Conservation (phyloP, 495 filamentous ascomycete species). For the Aspergillus nidulans region DNA sequence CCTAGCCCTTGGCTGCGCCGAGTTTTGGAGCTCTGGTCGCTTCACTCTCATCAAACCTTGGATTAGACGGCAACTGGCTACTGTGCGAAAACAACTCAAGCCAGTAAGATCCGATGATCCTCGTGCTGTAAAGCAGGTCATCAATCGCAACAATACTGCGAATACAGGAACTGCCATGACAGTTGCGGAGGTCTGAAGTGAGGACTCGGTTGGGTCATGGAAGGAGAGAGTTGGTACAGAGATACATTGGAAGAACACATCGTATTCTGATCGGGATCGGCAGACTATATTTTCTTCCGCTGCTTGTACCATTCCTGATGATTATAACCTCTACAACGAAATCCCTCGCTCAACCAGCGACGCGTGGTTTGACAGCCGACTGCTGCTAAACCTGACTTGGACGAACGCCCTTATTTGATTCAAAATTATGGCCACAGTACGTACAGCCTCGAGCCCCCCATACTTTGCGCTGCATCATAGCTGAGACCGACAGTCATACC, state of each 20-base stretch:
- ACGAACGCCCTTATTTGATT: not conserved
- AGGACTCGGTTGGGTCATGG: not conserved
- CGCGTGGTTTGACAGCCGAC: not conserved
- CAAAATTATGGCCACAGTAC: not conserved
- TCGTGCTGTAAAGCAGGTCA: not conserved
- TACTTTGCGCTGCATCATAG: not conserved
- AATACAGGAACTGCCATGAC: not conserved
- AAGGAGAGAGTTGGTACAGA: not conserved
- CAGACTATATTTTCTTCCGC: not conserved
- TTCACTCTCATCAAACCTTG: constrained; percentile 8
- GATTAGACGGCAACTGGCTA: constrained; percentile 9
- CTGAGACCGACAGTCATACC: not conserved
- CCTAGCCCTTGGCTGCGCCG: constrained; percentile 42
- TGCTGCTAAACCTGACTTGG: not conserved
- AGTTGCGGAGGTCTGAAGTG: not conserved
- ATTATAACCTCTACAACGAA: not conserved
- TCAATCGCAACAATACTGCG: not conserved
- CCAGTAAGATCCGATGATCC: not conserved
- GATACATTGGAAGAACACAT: not conserved
- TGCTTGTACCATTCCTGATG: not conserved
- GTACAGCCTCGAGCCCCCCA: not conserved
- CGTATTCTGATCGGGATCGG: not conserved
- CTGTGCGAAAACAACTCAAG: not conserved
- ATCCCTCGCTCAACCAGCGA: not conserved
- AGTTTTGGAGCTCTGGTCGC: constrained; percentile 30